Conservation (phyloP, 192 early-diverging fungal genomes). For the Umbelopsis isabellina region DNA sequence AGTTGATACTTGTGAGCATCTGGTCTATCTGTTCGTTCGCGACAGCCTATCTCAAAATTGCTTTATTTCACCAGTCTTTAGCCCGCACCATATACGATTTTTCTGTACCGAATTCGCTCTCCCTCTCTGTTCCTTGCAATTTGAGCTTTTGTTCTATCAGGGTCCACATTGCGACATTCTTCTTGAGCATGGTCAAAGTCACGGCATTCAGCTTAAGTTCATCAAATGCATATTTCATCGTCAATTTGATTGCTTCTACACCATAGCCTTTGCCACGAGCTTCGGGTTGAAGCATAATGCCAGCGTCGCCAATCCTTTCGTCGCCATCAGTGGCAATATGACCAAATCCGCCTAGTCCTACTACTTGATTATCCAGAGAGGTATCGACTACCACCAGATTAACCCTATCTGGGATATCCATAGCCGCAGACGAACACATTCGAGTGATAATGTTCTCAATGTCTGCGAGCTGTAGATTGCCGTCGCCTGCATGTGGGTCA, state of each 20-base stretch:
- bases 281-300: conserved; percentile 12
- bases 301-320: conserved; percentile 15
- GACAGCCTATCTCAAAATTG: too few relatives aligned
- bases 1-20: too few relatives aligned
- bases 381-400: conserved; percentile 22
- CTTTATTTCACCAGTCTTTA: background rate
- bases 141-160: conserved; percentile 3
- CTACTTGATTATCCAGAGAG: background rate
- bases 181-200: conserved; percentile 9
- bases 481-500: conserved; percentile 18
- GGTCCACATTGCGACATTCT: conserved; percentile 19
- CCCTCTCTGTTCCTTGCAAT: conserved; percentile 3
- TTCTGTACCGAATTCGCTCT: conserved; percentile 10
- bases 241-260: conserved; percentile 11
- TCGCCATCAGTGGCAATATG: background rate
- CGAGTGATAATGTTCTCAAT: background rate
- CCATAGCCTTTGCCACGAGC: conserved; percentile 11
- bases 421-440: conserved; percentile 8
- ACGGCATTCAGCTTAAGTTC: background rate
- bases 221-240: conserved; percentile 5
- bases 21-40: too few relatives aligned
- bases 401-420: conserved; percentile 6
- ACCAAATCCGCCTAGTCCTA: conserved; percentile 16
- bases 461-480: background rate
- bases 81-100: background rate